These are phyloP conservation scores for Volvox carteri DNA, from an alignment of 163 green algal species.

Conservation along the genomic window DNA sequence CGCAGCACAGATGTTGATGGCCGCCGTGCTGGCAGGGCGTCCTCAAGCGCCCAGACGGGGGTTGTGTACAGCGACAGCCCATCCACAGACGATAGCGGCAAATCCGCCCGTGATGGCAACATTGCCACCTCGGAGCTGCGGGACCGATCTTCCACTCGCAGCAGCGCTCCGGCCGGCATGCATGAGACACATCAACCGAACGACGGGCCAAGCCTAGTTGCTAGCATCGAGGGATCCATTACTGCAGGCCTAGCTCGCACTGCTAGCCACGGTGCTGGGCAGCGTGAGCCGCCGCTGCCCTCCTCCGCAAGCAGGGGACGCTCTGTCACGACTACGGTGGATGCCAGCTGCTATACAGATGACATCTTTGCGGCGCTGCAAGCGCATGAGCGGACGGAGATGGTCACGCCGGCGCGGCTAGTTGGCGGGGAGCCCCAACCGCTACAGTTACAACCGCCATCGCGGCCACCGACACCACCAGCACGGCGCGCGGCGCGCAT, in stretches of 20 bases:
- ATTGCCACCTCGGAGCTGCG: not conserved
- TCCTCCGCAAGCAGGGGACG: not conserved
- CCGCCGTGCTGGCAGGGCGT: not conserved
- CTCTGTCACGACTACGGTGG: no score
- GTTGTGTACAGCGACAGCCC: not conserved
- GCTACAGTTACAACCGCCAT: not conserved
- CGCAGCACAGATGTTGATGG: not conserved
- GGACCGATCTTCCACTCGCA: not conserved
- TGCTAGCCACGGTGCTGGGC: not conserved
- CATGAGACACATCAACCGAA: not conserved
- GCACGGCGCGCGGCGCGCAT: conserved; percentile 46
- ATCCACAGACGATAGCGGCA: not conserved
- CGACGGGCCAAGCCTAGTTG: not conserved
- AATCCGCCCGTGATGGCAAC: not conserved
- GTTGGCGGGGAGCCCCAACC: not conserved
- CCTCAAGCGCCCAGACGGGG: not conserved
- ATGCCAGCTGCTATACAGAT: conserved; percentile 2
- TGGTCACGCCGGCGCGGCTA: conserved; percentile 3
- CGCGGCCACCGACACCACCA: conserved; percentile 17
- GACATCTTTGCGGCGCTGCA: conserved; percentile 25
- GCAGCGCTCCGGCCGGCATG: not conserved
- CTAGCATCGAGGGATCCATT: conserved; percentile 26
- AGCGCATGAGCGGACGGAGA: not conserved
- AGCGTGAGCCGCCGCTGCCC: not conserved
- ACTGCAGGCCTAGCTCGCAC: not conserved